Conservation (phyloP, 129 eudicot genomes). For the Logfia minima region DNA sequence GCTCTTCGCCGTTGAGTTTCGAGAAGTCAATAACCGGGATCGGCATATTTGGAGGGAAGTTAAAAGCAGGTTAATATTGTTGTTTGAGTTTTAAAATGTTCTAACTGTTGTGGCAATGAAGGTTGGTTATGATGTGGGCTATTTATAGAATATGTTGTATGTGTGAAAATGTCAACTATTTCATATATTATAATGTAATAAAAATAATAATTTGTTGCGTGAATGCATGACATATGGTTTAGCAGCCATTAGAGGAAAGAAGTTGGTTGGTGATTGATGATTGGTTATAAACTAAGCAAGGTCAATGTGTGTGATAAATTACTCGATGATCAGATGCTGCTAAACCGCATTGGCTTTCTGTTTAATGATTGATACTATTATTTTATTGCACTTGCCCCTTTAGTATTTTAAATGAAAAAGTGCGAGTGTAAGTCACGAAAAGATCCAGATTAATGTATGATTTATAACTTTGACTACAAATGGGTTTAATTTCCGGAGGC, state of each 20-base stretch:
- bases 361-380: conserved; percentile 21
- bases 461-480: too few relatives aligned
- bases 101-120: conserved; percentile 26
- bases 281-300: conserved; percentile 21
- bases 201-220: conserved; percentile 1
- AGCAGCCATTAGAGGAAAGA: conserved; percentile 37
- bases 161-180: conserved; percentile 47
- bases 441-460: too few relatives aligned
- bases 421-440: too few relatives aligned
- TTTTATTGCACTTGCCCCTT: too few relatives aligned
- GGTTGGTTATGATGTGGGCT: conserved; percentile 19
- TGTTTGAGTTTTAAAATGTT: conserved; percentile 3
- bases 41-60: conserved; percentile 44
- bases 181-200: not conserved
- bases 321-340: conserved; percentile 26
- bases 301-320: conserved; percentile 40
- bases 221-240: conserved; percentile 14
- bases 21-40: conserved; percentile 92
- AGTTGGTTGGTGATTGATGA: conserved; percentile 43
- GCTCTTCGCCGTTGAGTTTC: conserved; percentile 61
- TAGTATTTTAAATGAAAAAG: too few relatives aligned
- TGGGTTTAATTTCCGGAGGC: too few relatives aligned
- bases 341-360: conserved; percentile 36
- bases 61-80: not conserved
- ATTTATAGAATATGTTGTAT: conserved; percentile 43